Percentiles rank a stretch among this genome's conserved stretches.
Conservation (phyloP, 2,329 filamentous ascomycete species). For the Apiospora arundinis region DNA sequence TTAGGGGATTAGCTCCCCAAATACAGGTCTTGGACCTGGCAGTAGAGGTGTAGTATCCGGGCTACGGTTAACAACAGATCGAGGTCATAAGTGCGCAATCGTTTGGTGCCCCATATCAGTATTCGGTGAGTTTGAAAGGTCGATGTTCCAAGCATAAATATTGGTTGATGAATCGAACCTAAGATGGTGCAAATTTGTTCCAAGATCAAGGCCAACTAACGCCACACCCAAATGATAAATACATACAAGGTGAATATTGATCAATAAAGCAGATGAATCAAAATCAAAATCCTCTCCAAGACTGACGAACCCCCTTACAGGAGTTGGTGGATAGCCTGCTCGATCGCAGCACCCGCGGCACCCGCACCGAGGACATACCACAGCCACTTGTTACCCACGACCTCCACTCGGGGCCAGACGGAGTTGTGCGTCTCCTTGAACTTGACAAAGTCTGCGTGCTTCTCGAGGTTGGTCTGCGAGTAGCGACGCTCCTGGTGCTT, state of each 20-base stretch:
- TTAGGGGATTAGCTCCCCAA: not conserved
- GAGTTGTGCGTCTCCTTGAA: constrained; percentile 63
- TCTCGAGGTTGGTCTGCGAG: constrained; percentile 53
- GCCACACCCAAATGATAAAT: not conserved
- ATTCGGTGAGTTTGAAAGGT: too few relatives aligned
- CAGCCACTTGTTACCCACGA: constrained; percentile 61
- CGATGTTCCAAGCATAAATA: not conserved
- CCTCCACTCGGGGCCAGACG: constrained; percentile 61
- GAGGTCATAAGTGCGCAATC: too few relatives aligned
- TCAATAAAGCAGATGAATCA: not conserved
- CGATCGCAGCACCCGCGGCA: constrained; percentile 53
- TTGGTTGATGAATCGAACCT: not conserved
- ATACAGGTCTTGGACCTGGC: too few relatives aligned
- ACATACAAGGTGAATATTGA: not conserved
- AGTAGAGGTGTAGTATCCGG: too few relatives aligned
- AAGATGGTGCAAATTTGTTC: constrained; percentile 7
- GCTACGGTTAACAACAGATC: too few relatives aligned
- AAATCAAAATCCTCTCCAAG: too few relatives aligned
- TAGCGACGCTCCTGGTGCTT: constrained; percentile 59
- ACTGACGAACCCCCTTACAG: not conserved
- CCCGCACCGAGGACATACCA: constrained; percentile 59
- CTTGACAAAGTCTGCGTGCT: constrained; percentile 58
- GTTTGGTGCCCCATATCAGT: too few relatives aligned
- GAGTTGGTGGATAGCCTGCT: constrained; percentile 39
- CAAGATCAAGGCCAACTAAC: not conserved